A percentile compares a stretch with the other conserved stretches of the same genome.
Conservation (phyloP, 257 asterid genomes). For the Solanum lycopersicoides region DNA sequence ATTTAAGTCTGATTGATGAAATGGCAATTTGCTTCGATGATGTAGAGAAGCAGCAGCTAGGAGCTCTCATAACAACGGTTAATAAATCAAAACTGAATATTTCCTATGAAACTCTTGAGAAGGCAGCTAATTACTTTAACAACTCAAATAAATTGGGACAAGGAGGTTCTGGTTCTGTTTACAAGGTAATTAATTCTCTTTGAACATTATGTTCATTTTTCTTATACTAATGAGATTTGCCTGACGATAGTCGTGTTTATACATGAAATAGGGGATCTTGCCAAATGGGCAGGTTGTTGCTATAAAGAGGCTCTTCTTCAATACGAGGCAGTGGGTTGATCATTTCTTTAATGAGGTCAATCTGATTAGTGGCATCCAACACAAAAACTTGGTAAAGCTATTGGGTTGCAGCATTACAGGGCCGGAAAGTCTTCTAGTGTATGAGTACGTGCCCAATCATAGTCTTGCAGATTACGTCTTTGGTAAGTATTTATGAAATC, state of each 20-base stretch:
- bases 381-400: conserved; percentile 57
- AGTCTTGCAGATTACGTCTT: conserved; percentile 50
- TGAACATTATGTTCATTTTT: not conserved
- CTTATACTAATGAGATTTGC: not conserved
- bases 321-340: conserved; percentile 71
- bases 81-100: conserved; percentile 45
- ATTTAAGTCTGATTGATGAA: not conserved
- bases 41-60: conserved; percentile 51
- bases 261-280: conserved; percentile 41
- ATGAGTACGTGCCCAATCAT: conserved; percentile 58
- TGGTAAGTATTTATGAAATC: conserved; percentile 16
- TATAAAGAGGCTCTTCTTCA: conserved; percentile 64
- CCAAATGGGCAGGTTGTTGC: conserved; percentile 47
- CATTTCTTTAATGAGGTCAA: conserved; percentile 80
- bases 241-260: not conserved
- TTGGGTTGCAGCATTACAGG: conserved; percentile 81
- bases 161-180: conserved; percentile 78
- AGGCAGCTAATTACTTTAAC: conserved; percentile 48
- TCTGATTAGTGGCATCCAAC: conserved; percentile 55
- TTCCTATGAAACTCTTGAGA: conserved; percentile 59
- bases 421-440: conserved; percentile 77
- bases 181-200: conserved; percentile 42
- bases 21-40: not conserved
- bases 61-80: conserved; percentile 27
- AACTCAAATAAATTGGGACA: conserved; percentile 55